A percentile compares a stretch with the other conserved stretches of the same genome.
phyloP scores from a whole-genome alignment of 2,329 filamentous ascomycete genomes.

The Penicillium sp. region DNA sequence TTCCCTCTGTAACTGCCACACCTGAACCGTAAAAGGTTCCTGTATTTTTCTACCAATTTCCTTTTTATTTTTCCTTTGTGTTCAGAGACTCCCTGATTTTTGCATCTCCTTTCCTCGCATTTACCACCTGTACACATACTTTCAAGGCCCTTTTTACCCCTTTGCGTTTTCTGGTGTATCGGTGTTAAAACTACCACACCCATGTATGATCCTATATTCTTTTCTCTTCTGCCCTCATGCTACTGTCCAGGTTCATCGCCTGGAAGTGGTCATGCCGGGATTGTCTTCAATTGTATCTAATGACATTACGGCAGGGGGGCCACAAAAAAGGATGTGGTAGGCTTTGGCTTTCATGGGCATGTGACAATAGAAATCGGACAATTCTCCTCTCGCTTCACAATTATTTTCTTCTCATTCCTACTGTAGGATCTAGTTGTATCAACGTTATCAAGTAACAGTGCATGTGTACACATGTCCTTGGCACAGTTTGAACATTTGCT shows the following conservation, averaged over 20 bases:
- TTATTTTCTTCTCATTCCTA: not conserved
- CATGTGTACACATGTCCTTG: not conserved
- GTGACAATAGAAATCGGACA: slow-evolving; percentile 42
- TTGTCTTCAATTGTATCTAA: slow-evolving; percentile 43
- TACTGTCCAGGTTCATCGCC: slow-evolving; percentile 19
- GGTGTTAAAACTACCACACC: slow-evolving; percentile 33
- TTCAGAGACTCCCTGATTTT: slow-evolving; percentile 24
- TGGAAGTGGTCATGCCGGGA: slow-evolving; percentile 27
- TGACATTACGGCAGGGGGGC: slow-evolving; percentile 41
- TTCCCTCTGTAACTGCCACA: slow-evolving; percentile 38
- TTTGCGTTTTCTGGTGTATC: slow-evolving; percentile 38
- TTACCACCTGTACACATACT: slow-evolving; percentile 42
- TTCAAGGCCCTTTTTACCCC: slow-evolving; percentile 26
- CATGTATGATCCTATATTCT: slow-evolving; percentile 27
- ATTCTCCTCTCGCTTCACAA: slow-evolving; percentile 42
- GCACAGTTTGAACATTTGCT: not conserved
- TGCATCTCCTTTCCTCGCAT: slow-evolving; percentile 33
- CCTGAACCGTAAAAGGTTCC: slow-evolving; percentile 20
- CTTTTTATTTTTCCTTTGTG: slow-evolving; percentile 28
- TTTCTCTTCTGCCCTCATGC: slow-evolving; percentile 29
- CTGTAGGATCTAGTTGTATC: slow-evolving; percentile 2
- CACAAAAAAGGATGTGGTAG: slow-evolving; percentile 36
- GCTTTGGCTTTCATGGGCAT: slow-evolving; percentile 34
- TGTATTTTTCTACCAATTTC: slow-evolving; percentile 30
- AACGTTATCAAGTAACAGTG: slow-evolving; percentile 9